phyloP scores from a whole-genome alignment of 176 grass and related monocot genomes.

The Bonia amplexicaulis region DNA sequence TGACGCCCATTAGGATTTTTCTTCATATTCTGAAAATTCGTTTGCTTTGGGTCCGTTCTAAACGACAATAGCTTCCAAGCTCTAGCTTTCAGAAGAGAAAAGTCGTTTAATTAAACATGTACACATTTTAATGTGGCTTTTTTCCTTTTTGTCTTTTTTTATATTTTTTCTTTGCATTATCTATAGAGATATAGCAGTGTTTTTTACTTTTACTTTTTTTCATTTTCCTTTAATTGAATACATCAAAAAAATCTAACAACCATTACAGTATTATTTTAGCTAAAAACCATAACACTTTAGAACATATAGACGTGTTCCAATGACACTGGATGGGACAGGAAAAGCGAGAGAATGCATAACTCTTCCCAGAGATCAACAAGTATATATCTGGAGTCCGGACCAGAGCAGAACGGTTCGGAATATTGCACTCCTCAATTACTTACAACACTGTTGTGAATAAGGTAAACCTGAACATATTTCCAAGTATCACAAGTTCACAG shows the following conservation, averaged over 20 bases:
- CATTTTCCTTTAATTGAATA: too few species aligned
- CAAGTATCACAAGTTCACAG: neutral
- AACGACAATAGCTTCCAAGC: accelerated
- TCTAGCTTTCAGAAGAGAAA: too few species aligned
- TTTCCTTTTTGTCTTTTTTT: too few species aligned
- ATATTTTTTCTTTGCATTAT: too few species aligned
- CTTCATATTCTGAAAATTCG: neutral
- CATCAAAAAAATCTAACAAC: too few species aligned
- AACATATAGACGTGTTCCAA: too few species aligned
- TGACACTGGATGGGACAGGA: neutral
- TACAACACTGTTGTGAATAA: neutral
- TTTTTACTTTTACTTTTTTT: too few species aligned
- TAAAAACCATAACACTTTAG: too few species aligned
- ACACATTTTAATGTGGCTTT: too few species aligned
- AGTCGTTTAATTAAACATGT: too few species aligned
- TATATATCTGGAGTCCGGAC: neutral
- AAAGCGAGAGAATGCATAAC: neutral
- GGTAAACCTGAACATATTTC: neutral
- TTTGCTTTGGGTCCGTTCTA: neutral
- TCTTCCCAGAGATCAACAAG: neutral
- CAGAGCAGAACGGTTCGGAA: neutral
- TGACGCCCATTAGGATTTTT: neutral
- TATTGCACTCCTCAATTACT: neutral
- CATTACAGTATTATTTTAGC: too few species aligned
- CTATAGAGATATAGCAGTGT: too few species aligned